Evolutionary conservation across 2,329 filamentous ascomycete species (phyloP).

Genomic region (Mycosphaerella arachidis): DNA sequence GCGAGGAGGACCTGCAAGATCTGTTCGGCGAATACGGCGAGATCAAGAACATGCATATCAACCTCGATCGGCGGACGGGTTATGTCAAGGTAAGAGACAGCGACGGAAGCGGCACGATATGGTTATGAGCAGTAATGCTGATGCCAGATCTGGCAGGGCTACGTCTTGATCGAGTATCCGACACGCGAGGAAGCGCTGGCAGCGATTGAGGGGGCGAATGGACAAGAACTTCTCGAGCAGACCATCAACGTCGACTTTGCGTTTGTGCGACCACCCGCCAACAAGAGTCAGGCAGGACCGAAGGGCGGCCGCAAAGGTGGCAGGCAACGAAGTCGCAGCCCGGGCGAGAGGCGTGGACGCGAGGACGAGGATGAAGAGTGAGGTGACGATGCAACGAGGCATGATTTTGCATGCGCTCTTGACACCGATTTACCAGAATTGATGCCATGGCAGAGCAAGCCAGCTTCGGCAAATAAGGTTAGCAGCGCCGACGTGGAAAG

Average conservation of each 20-base stretch:
- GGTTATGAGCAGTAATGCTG: background rate
- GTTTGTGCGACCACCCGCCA: conserved; percentile 73
- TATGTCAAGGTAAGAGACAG: conserved; percentile 67
- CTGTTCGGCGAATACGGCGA: conserved; percentile 79
- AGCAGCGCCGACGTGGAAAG: background rate
- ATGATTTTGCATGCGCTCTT: background rate
- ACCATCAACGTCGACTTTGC: conserved; percentile 78
- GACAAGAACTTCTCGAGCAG: conserved; percentile 74
- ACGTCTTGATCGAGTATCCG: conserved; percentile 78
- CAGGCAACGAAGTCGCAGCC: conserved; percentile 42
- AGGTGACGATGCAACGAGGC: background rate
- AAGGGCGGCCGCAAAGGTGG: conserved; percentile 31
- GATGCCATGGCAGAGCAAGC: background rate
- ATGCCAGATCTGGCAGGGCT: conserved; percentile 54
- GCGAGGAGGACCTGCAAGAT: conserved; percentile 77
- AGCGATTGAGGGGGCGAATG: conserved; percentile 76
- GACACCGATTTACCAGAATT: background rate
- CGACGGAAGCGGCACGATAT: background rate
- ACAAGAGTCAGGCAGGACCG: conserved; percentile 40
- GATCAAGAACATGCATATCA: conserved; percentile 82
- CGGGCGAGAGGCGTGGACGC: conserved; percentile 33
- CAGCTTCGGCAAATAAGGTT: background rate
- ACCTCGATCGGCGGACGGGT: conserved; percentile 74
- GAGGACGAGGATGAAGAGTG: conserved; percentile 24
- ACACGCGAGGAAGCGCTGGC: conserved; percentile 73